Evolutionary conservation across 2,329 filamentous ascomycete species (phyloP).

Genomic region (Rhynchosporium agropyri): DNA sequence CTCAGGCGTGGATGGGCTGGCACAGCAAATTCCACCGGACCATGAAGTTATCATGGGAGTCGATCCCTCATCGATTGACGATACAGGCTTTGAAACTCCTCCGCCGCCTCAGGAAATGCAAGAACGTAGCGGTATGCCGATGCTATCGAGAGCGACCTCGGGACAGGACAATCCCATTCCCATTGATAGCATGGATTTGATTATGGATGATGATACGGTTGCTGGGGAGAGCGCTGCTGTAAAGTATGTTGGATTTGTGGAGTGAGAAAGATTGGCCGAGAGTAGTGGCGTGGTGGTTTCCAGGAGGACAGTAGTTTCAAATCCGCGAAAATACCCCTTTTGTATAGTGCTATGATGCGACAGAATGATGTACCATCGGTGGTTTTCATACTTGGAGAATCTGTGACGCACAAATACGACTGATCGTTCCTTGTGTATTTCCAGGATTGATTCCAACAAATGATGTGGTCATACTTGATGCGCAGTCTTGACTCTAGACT

Average conservation of each 20-base stretch:
- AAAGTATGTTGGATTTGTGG: conserved; percentile 35
- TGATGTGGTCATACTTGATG: too few species aligned
- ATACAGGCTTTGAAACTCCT: background rate
- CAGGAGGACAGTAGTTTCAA: background rate
- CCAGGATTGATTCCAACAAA: too few species aligned
- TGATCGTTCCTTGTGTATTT: too few species aligned
- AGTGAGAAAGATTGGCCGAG: conserved; percentile 14
- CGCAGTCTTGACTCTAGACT: too few species aligned
- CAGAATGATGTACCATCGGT: background rate
- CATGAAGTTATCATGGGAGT: conserved; percentile 35
- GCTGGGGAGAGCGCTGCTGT: conserved; percentile 35
- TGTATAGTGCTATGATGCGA: background rate
- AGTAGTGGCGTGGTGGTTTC: background rate
- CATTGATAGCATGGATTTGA: conserved; percentile 41
- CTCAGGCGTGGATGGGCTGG: background rate
- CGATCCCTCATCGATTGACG: conserved; percentile 29
- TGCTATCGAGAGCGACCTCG: conserved; percentile 27
- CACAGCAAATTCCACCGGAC: conserved; percentile 11
- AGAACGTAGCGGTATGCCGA: conserved; percentile 34
- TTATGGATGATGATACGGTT: conserved; percentile 34
- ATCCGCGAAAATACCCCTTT: conserved; percentile 16
- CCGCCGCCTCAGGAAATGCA: conserved; percentile 36
- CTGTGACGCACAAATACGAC: too few species aligned
- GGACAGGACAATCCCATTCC: conserved; percentile 25
- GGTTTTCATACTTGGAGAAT: background rate